Conservation (phyloP, 2,329 filamentous ascomycete genomes). For the Knufia petricola region DNA sequence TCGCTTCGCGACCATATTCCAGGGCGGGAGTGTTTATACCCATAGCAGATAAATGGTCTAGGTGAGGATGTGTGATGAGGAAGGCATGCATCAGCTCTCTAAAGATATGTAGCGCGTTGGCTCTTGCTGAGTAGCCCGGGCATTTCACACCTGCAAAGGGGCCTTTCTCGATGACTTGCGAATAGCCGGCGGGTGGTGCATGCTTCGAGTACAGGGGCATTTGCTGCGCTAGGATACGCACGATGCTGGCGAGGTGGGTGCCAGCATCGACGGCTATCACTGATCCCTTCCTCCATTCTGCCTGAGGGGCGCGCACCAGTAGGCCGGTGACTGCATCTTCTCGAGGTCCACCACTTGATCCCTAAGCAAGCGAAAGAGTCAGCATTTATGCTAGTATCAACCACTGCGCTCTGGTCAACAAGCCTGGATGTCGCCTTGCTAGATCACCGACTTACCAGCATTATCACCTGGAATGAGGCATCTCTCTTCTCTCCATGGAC, state of each 20-base stretch:
- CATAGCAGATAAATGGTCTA: conserved; percentile 87
- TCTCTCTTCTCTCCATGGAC: conserved; percentile 23
- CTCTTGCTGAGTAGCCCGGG: conserved; percentile 54
- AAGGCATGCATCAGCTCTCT: conserved; percentile 74
- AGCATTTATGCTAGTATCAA: not conserved
- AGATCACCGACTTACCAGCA: conserved; percentile 48
- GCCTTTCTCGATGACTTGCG: conserved; percentile 40
- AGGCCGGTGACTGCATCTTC: conserved; percentile 87
- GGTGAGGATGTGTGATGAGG: conserved; percentile 91
- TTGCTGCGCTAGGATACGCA: conserved; percentile 60
- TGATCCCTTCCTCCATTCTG: conserved; percentile 72
- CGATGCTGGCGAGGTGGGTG: conserved; percentile 76
- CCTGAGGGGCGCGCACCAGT: conserved; percentile 69
- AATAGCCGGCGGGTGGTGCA: conserved; percentile 23
- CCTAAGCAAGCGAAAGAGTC: conserved; percentile 43
- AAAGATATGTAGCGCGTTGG: conserved; percentile 74
- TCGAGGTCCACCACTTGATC: conserved; percentile 76
- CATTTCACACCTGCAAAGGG: conserved; percentile 74
- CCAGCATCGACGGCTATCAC: conserved; percentile 90
- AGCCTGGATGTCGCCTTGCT: not conserved
- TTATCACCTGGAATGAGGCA: conserved; percentile 60
- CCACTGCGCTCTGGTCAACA: too few relatives aligned
- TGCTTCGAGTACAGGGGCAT: conserved; percentile 28
- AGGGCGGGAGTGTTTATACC: conserved; percentile 88
- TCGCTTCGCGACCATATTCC: conserved; percentile 65